phyloP scores from a whole-genome alignment of 768 basidiomycete genomes.

The Trametes maxima region DNA sequence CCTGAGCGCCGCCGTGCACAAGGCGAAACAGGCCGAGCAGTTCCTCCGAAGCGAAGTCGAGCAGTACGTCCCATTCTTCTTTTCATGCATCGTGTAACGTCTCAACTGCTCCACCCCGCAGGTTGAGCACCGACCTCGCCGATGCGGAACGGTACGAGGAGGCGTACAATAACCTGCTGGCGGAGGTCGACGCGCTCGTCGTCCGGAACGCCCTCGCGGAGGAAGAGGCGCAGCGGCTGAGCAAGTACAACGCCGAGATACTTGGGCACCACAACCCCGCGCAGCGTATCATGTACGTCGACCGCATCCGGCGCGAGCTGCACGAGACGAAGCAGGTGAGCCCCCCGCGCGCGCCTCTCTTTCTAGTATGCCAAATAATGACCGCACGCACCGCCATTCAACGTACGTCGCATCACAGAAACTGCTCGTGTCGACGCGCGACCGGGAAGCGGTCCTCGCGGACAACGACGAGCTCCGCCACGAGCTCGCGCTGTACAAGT shows the following conservation, averaged over 20 bases:
- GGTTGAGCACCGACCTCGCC: slow-evolving; percentile 52
- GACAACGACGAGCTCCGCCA: slow-evolving; percentile 36
- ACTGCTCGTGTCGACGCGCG: slow-evolving; percentile 34
- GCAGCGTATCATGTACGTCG: slow-evolving; percentile 87
- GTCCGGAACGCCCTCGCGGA: slow-evolving; percentile 78
- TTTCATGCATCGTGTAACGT: background rate
- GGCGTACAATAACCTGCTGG: slow-evolving; percentile 65
- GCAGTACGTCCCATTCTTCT: slow-evolving; percentile 48
- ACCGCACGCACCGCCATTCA: background rate
- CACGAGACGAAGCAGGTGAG: slow-evolving; percentile 80
- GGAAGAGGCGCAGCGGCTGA: slow-evolving; percentile 74
- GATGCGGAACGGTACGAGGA: slow-evolving; percentile 68
- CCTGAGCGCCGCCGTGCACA: slow-evolving; percentile 52
- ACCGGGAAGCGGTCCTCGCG: slow-evolving; percentile 33
- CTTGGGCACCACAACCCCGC: slow-evolving; percentile 82
- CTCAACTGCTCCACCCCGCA: slow-evolving; percentile 21
- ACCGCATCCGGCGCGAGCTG: slow-evolving; percentile 77
- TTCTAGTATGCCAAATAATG: no score
- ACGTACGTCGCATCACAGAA: slow-evolving; percentile 23
- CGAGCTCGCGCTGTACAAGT: slow-evolving; percentile 40
- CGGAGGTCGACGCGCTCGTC: slow-evolving; percentile 65
- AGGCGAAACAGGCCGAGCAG: slow-evolving; percentile 66
- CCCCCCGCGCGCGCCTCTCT: background rate
- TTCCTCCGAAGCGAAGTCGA: slow-evolving; percentile 69
- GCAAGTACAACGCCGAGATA: slow-evolving; percentile 84